Conservation (phyloP, 768 basidiomycete genomes). For the Multifurca ochricompacta region DNA sequence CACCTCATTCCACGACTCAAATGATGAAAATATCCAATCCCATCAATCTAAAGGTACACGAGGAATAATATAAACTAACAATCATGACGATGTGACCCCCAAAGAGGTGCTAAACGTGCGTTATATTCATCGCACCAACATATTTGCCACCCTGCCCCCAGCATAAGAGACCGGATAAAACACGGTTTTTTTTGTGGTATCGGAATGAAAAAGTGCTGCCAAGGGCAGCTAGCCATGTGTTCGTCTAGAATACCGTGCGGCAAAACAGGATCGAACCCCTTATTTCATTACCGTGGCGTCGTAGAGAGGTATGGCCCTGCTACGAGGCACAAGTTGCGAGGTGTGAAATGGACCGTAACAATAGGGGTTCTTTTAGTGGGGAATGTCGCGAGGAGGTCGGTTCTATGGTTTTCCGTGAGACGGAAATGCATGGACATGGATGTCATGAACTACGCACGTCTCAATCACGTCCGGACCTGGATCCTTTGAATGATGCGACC, state of each 20-base stretch:
- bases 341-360: slow-evolving; percentile 87
- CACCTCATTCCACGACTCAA: too few species aligned
- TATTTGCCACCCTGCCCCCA: background rate
- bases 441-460: slow-evolving; percentile 47
- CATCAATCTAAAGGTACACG: too few species aligned
- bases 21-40: too few species aligned
- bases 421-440: slow-evolving; percentile 11
- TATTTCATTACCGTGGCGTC: slow-evolving; percentile 29
- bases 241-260: background rate
- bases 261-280: background rate
- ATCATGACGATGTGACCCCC: background rate
- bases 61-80: background rate
- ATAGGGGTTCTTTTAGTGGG: slow-evolving; percentile 95
- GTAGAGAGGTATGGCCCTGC: slow-evolving; percentile 66
- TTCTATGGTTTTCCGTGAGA: slow-evolving; percentile 36
- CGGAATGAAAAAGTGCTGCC: slow-evolving; percentile 4
- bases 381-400: slow-evolving; percentile 83
- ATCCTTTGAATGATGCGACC: slow-evolving; percentile 20
- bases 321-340: slow-evolving; percentile 87
- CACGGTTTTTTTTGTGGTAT: background rate
- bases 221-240: background rate
- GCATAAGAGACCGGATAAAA: background rate
- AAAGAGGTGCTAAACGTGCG: background rate
- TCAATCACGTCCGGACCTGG: slow-evolving; percentile 49
- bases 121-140: background rate